Evolutionary conservation across 2,329 filamentous ascomycete species (phyloP), one percentile per base, ranked within the genome.

Genomic region (Pleoardoris graminearum): DNA sequence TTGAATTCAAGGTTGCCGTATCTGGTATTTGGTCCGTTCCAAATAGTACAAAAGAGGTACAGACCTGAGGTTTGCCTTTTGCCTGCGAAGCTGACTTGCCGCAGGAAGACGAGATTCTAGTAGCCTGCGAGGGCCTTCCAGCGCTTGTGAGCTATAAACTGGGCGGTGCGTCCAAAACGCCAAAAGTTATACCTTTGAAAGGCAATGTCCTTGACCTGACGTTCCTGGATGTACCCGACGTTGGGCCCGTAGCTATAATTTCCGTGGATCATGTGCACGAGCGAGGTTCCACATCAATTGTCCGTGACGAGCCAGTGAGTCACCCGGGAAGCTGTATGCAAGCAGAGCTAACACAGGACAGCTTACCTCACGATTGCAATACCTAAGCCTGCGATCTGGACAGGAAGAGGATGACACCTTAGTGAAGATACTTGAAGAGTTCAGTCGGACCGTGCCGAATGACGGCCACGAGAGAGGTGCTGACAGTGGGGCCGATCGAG

Each of bases 171-270:
- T 73, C 79, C 39, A 80, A 79, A 45, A 21, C 39, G 17, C 54
- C 50, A 37, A 48, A 55, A 6, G 57, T 57, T 14, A 65, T 90
- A 48, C 70, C 77, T 33, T 70, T 90, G 4, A 76, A 79, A 2
- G 87, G 87, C 7, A 91, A 89, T 62, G 82, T 85, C 0, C 80
- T 93, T 4, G 82, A 85, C 64, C 62, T 83, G n/a, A 63, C 74
- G 10, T 65, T 72, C 37, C 32, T 73, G 10, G 50, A 51, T 1
- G 37, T 44, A 14, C 48, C 56, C 21, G 39, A 50, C 32, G 44
- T 52, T 12, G 53, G 56, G n/a, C 56, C 47, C 8, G 16, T 30
- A 12, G 46, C 58, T n/a, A 46, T 82, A 21, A 74, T 85, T 32
- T 82, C 83, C 1, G 70, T 84, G 43, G 84, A 86, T 62, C 76